These are phyloP conservation scores for Leccinum obscurum DNA, from an alignment of 768 basidiomycete species.

Conservation along the genomic window DNA sequence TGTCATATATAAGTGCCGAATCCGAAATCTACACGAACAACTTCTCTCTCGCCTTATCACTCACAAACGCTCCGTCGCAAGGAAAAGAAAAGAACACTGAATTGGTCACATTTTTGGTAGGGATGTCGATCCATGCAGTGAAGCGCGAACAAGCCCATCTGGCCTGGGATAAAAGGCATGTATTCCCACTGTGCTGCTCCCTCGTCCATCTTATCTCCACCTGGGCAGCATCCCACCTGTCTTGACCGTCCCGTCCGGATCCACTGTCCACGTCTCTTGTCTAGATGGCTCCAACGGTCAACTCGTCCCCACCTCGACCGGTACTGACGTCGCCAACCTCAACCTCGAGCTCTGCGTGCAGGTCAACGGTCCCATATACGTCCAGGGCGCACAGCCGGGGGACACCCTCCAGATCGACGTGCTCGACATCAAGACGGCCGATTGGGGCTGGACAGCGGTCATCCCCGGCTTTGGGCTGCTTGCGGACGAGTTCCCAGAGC, in stretches of 20 bases:
- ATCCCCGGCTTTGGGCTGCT: constrained; percentile 63
- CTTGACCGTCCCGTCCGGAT: constrained; percentile 50
- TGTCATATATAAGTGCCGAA: no score
- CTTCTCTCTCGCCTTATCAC: no score
- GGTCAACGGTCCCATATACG: constrained; percentile 59
- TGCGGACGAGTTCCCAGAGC: constrained; percentile 52
- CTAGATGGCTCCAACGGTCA: constrained; percentile 64
- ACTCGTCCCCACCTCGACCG: constrained; percentile 45
- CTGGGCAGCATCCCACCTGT: constrained; percentile 49
- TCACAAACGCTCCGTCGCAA: neutral
- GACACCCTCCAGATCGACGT: constrained; percentile 64
- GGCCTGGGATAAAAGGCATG: constrained; percentile 61
- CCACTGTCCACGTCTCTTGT: constrained; percentile 57
- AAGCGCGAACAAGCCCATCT: constrained; percentile 53
- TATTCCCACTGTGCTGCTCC: neutral
- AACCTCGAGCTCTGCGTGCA: constrained; percentile 52
- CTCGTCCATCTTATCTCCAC: neutral
- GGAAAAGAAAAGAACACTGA: no score
- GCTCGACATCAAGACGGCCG: constrained; percentile 48
- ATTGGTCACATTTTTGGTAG: neutral
- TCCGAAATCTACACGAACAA: no score
- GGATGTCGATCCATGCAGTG: constrained; percentile 53
- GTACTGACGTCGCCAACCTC: constrained; percentile 28
- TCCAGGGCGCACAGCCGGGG: constrained; percentile 52
- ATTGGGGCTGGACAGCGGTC: constrained; percentile 64